phyloP scores from a whole-genome alignment of 805 yeast genomes.

The Schwanniomyces yamadae region DNA sequence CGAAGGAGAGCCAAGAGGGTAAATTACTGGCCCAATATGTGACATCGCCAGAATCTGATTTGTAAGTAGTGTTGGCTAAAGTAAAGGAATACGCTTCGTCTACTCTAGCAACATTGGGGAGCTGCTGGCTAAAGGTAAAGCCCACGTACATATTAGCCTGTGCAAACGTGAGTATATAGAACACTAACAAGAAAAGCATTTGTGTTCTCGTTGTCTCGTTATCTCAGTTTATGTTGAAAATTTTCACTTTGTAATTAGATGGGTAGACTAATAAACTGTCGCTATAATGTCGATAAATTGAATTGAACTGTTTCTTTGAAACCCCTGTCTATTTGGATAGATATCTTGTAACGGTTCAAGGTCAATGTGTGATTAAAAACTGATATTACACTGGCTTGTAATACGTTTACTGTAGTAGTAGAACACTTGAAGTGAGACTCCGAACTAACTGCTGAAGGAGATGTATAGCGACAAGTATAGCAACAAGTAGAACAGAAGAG shows the following conservation, averaged over 20 bases:
- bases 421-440: too few relatives aligned
- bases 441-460: too few relatives aligned
- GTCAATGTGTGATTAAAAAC: too few relatives aligned
- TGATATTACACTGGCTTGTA: too few relatives aligned
- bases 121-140: conserved; percentile 79
- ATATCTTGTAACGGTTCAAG: too few relatives aligned
- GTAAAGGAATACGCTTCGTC: conserved; percentile 61
- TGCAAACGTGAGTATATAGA: conserved; percentile 11
- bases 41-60: conserved; percentile 42
- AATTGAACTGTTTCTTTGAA: too few relatives aligned
- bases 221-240: background rate
- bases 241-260: background rate
- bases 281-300: background rate
- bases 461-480: too few relatives aligned
- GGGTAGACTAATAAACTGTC: background rate
- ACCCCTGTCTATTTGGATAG: too few relatives aligned
- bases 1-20: conserved; percentile 82
- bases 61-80: conserved; percentile 68
- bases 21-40: conserved; percentile 54
- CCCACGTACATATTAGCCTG: conserved; percentile 55
- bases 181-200: conserved; percentile 11
- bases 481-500: too few relatives aligned
- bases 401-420: too few relatives aligned
- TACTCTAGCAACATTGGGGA: conserved; percentile 83
- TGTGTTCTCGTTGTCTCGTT: background rate